Percentiles rank a stretch among this genome's conserved stretches.
These are phyloP conservation scores for Blastobotrys arbuscula DNA, from an alignment of 1,139 yeast species.

Conservation along the genomic window DNA sequence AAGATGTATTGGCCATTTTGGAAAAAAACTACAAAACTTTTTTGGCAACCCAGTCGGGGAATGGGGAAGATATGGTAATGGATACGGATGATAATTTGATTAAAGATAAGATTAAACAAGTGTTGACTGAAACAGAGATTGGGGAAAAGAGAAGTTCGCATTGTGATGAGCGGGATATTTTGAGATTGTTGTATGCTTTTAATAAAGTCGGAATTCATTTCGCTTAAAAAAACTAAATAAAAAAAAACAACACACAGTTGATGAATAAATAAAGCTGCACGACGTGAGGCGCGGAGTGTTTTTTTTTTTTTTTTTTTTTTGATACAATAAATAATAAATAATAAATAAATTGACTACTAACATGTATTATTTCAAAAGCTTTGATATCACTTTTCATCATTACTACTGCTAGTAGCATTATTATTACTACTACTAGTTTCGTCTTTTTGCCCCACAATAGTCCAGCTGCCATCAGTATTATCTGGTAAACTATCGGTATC, in stretches of 20 bases:
- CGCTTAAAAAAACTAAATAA: conserved; percentile 44
- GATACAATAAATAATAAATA: not conserved
- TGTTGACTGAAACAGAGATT: conserved; percentile 63
- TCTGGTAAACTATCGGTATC: not conserved
- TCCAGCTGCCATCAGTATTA: conserved; percentile 12
- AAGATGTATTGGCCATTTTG: conserved; percentile 73
- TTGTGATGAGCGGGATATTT: conserved; percentile 90
- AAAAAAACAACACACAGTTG: not conserved
- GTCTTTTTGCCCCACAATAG: conserved; percentile 6
- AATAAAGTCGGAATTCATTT: conserved; percentile 97
- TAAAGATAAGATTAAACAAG: conserved; percentile 55
- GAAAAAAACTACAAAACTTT: conserved; percentile 85
- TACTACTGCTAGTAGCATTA: too few species aligned
- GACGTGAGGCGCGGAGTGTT: too few species aligned
- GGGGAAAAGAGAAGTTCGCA: conserved; percentile 88
- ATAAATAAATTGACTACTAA: too few species aligned
- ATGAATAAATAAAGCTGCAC: too few species aligned
- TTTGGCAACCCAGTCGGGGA: conserved; percentile 42
- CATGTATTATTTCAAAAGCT: too few species aligned
- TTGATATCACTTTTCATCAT: too few species aligned
- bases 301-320: not conserved
- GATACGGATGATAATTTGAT: conserved; percentile 41
- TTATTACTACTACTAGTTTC: too few species aligned
- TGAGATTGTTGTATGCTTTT: conserved; percentile 82
- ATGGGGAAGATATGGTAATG: conserved; percentile 39